Conservation (phyloP, 176 grass and related monocot species). For the Secale cereale region DNA sequence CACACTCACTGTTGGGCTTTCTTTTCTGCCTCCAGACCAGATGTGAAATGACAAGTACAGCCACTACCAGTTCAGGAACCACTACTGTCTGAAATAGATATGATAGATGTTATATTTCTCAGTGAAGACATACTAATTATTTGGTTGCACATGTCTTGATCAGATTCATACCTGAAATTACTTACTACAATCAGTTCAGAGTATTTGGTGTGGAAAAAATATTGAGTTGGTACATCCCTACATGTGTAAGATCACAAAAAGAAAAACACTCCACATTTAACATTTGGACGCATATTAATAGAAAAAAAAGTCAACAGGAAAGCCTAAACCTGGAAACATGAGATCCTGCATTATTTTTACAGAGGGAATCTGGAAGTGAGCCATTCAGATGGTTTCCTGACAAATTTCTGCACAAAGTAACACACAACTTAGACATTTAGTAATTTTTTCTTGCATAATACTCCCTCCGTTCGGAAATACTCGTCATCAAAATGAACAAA, state of each 20-base stretch:
- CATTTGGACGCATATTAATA: neutral
- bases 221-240: neutral
- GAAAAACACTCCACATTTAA: neutral
- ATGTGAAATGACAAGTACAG: neutral
- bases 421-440: neutral
- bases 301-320: neutral
- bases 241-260: neutral
- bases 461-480: too few species aligned
- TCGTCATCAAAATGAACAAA: too few species aligned
- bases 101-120: neutral
- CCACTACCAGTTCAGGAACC: neutral
- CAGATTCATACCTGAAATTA: neutral
- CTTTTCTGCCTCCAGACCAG: neutral
- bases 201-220: neutral
- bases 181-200: neutral
- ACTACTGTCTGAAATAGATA: slow-evolving; percentile 4
- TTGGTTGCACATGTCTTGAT: neutral
- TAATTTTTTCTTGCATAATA: too few species aligned
- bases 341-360: neutral
- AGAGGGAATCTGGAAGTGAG: neutral
- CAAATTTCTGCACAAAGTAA: slow-evolving; percentile 23
- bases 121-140: neutral
- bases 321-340: neutral
- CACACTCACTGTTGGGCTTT: neutral
- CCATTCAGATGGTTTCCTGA: slow-evolving; percentile 27